These are phyloP conservation scores for Mycena sanguinolenta DNA, from an alignment of 768 basidiomycete genomes.

Conservation along the genomic window DNA sequence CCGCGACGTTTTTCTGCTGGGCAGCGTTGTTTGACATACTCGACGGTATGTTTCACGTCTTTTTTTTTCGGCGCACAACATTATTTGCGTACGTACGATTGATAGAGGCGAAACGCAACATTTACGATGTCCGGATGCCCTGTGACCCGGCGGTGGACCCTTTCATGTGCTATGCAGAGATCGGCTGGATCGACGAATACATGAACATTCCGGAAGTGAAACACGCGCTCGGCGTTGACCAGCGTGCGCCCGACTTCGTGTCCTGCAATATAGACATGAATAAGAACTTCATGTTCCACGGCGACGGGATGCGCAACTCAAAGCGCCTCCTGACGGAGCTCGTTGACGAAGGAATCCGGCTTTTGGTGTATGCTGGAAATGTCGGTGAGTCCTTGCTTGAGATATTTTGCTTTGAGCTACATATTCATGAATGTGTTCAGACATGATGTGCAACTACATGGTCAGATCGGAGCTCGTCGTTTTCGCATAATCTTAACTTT, in stretches of 20 bases:
- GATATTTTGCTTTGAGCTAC: not conserved
- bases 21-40: not conserved
- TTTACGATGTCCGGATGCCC: conserved; percentile 21
- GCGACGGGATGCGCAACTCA: conserved; percentile 89
- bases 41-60: not conserved
- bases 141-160: conserved; percentile 66
- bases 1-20: conserved; percentile 25
- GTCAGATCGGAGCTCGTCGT: not conserved
- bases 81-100: conserved; percentile 63
- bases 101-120: conserved; percentile 22
- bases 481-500: not conserved
- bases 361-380: conserved; percentile 27
- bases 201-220: conserved; percentile 76
- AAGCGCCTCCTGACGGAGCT: conserved; percentile 84
- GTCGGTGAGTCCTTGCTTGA: conserved; percentile 4
- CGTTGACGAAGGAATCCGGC: conserved; percentile 57
- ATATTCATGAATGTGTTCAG: not conserved
- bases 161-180: conserved; percentile 78
- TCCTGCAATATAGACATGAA: conserved; percentile 85
- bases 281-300: conserved; percentile 81
- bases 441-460: conserved; percentile 33
- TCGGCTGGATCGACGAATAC: conserved; percentile 80
- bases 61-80: no score
- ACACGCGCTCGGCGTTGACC: conserved; percentile 80
- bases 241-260: conserved; percentile 64